Base-by-base conservation (phyloP, 345 rosid genomes). In the Pistacia atlantica region DNA sequence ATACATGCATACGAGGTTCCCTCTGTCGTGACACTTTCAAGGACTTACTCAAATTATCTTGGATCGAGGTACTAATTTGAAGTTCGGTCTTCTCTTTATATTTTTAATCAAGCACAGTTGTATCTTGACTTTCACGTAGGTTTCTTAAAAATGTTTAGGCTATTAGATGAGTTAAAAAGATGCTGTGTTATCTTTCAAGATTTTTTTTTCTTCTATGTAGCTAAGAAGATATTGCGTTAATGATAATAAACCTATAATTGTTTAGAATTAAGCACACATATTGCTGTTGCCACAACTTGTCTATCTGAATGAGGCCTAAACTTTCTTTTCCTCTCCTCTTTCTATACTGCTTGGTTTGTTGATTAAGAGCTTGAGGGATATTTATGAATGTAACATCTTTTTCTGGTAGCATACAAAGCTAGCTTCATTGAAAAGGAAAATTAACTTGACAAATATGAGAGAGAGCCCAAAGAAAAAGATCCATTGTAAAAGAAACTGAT, bases 211-310 rank as follows among this genome's bases (percentile, higher is more conserved):
- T 6, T 16, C 17, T 46, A 59, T 45, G 51, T 45, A 66, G 22
- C 66, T 59, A 59, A 72, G 25, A 45, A 54, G 75, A 14, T 12
- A 46, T 18, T 60, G 11, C 45, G 25, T 72, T 66, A 72, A 59
- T 72, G 46, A 37, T 68, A 17, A 8, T 5, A 73, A 49, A 3
- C 60, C 42, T 17, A n/a, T 73, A 18, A 51, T 63, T 62, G 69
- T 73, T 35, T 37, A 74, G 49, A 28, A 31, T 31, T 31, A 31
- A 74, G 16, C 38, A 2, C 11, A 28, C 14, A 57, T 52, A 22
- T 64, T 49, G 1, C 35, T 18, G 20, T 65, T 64, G 38, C 59
- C 45, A 49, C 22, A 65, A 35, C 10, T 62, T 51, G 35, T 52
- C 16, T 14, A 8, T 14, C 54, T 74, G 37, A 64, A 31, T 5